Conservation (phyloP, 345 rosid species). For the Combretum micranthum region DNA sequence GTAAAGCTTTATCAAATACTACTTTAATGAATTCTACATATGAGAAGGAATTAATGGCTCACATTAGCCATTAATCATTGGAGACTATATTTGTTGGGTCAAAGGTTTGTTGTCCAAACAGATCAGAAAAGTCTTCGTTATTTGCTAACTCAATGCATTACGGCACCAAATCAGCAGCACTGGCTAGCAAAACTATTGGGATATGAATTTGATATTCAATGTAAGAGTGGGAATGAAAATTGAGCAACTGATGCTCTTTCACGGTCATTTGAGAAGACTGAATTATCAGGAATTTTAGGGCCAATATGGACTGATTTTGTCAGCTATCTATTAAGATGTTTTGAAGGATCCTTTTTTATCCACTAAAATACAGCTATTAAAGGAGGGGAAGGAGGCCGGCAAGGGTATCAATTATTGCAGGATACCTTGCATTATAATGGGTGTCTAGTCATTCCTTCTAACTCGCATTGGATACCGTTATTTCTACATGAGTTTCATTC, state of each 20-base stretch:
- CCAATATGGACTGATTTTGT: too few species aligned
- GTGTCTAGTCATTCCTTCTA: neutral
- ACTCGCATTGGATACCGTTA: neutral
- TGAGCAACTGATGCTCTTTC: neutral
- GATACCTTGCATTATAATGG: neutral
- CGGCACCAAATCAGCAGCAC: neutral
- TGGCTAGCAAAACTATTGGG: neutral
- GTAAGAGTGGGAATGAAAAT: neutral
- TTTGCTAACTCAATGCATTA: neutral
- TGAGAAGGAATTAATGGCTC: neutral
- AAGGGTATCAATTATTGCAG: too few species aligned
- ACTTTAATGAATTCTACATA: neutral
- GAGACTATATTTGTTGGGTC: neutral
- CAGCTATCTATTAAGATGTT: too few species aligned
- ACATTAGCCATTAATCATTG: neutral
- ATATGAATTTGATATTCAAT: neutral
- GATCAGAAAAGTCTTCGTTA: neutral
- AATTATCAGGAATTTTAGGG: too few species aligned
- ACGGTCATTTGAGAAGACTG: too few species aligned
- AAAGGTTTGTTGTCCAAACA: neutral
- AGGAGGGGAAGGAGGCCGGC: too few species aligned
- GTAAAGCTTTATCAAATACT: neutral
- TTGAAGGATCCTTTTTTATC: too few species aligned
- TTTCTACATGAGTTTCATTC: neutral
- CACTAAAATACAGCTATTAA: too few species aligned